phyloP scores from a whole-genome alignment of 495 filamentous ascomycete species.

The Xylaria nigripes region DNA sequence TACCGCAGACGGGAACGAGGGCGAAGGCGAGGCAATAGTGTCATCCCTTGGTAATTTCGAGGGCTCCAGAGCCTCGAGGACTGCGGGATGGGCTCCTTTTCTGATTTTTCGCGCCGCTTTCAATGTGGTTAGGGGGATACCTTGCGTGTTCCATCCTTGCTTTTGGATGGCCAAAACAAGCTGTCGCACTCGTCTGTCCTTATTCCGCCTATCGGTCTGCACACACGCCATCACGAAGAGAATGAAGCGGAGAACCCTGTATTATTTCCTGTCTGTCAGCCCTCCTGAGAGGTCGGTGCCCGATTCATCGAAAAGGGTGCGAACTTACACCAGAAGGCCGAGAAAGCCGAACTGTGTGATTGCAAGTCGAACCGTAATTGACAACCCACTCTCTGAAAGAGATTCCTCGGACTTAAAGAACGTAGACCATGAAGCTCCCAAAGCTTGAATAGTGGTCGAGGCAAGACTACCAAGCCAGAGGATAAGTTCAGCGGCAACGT shows the following conservation, averaged over 20 bases:
- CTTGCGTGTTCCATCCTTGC: conserved; percentile 2
- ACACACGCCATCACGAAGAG: conserved; percentile 9
- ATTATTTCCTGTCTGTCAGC: neutral
- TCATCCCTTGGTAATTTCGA: neutral
- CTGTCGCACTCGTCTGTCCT: conserved; percentile 3
- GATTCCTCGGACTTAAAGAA: too few relatives aligned
- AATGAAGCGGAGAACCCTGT: conserved; percentile 3
- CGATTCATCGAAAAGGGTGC: neutral
- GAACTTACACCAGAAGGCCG: conserved; percentile 4
- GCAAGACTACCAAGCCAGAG: neutral
- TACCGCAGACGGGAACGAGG: neutral
- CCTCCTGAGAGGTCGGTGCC: neutral
- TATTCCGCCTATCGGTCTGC: conserved; percentile 5
- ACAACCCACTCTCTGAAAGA: too few relatives aligned
- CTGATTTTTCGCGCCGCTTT: neutral
- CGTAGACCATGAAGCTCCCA: neutral
- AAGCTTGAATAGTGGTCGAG: neutral
- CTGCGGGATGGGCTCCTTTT: neutral
- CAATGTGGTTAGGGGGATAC: neutral
- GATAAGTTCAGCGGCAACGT: conserved; percentile 9
- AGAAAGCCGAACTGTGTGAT: conserved; percentile 7
- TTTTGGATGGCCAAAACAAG: conserved; percentile 4
- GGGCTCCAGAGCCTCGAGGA: neutral
- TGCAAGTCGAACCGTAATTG: neutral
- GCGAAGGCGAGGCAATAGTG: too few relatives aligned